Evolutionary conservation across 2,329 filamentous ascomycete species (phyloP).

Genomic region (Magnaporthiopsis rhizophila): DNA sequence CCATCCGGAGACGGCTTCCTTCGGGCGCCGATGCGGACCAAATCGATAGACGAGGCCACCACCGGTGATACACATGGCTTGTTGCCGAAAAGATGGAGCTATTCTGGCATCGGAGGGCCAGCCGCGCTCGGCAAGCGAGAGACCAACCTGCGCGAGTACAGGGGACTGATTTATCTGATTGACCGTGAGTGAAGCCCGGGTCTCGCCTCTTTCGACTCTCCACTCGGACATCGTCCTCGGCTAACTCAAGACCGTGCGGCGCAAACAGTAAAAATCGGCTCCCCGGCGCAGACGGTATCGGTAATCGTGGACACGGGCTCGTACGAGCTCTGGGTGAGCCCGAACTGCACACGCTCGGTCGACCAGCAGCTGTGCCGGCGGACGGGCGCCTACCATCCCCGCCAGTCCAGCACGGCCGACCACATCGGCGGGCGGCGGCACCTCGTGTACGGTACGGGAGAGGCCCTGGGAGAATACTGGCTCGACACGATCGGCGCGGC

Average conservation of each 20-base stretch:
- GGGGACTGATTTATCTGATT: conserved; percentile 26
- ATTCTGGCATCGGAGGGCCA: not conserved
- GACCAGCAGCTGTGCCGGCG: conserved; percentile 22
- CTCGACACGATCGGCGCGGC: conserved; percentile 24
- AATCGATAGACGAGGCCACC: conserved; percentile 14
- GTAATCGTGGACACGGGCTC: conserved; percentile 31
- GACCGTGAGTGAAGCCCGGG: conserved; percentile 18
- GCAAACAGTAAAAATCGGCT: conserved; percentile 25
- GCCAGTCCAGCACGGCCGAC: conserved; percentile 21
- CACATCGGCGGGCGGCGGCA: conserved; percentile 18
- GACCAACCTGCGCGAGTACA: conserved; percentile 15
- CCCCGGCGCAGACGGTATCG: conserved; percentile 25
- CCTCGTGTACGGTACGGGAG: conserved; percentile 25
- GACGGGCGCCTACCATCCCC: conserved; percentile 26
- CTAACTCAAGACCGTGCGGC: not conserved
- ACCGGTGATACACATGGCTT: not conserved
- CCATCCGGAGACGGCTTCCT: conserved; percentile 13
- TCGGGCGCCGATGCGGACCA: conserved; percentile 15
- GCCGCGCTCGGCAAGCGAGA: not conserved
- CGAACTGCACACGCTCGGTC: conserved; percentile 24
- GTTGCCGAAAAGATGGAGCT: not conserved
- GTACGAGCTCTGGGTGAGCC: conserved; percentile 29
- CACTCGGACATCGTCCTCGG: not conserved
- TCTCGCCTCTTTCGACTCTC: not conserved
- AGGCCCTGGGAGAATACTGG: conserved; percentile 24